Evolutionary conservation across 106 monocot species (phyloP).

Genomic region (Acorus calamus): DNA sequence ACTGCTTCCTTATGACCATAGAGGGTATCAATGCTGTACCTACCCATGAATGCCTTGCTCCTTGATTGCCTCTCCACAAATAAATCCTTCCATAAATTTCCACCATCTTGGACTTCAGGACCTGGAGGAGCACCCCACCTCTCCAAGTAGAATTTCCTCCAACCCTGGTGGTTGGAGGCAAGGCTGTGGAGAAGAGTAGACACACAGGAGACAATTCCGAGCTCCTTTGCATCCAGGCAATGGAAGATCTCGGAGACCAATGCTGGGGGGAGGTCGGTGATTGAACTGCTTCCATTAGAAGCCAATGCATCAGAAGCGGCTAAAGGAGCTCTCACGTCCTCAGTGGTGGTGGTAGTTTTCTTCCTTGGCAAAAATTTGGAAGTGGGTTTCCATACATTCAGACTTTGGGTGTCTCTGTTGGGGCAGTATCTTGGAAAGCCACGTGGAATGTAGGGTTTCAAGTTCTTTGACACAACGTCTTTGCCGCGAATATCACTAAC

Average conservation of each 20-base stretch:
- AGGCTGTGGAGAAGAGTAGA: conserved; percentile 43
- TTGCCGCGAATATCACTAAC: conserved; percentile 3
- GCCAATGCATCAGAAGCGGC: conserved; percentile 3
- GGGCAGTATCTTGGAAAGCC: not conserved
- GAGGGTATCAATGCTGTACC: conserved; percentile 48
- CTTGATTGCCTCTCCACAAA: conserved; percentile 65
- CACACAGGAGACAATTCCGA: conserved; percentile 71
- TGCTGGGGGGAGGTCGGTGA: conserved; percentile 57
- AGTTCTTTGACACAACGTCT: conserved; percentile 1
- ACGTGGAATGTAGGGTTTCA: not conserved
- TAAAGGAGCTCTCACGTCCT: not conserved
- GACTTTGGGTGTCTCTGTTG: not conserved
- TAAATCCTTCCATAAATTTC: conserved; percentile 50
- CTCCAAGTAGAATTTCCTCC: conserved; percentile 66
- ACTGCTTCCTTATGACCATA: conserved; percentile 67
- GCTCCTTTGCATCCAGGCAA: conserved; percentile 63
- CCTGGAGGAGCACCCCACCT: conserved; percentile 40
- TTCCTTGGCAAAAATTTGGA: conserved; percentile 5
- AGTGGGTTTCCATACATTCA: not conserved
- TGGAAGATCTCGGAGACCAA: conserved; percentile 61
- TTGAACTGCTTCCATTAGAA: conserved; percentile 24
- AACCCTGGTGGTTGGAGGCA: conserved; percentile 54
- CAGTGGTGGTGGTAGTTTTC: not conserved
- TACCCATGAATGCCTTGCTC: conserved; percentile 65
- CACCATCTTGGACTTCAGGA: conserved; percentile 5